phyloP scores from a whole-genome alignment of 108 stramenopile species.

The Poteriospumella lacustris region DNA sequence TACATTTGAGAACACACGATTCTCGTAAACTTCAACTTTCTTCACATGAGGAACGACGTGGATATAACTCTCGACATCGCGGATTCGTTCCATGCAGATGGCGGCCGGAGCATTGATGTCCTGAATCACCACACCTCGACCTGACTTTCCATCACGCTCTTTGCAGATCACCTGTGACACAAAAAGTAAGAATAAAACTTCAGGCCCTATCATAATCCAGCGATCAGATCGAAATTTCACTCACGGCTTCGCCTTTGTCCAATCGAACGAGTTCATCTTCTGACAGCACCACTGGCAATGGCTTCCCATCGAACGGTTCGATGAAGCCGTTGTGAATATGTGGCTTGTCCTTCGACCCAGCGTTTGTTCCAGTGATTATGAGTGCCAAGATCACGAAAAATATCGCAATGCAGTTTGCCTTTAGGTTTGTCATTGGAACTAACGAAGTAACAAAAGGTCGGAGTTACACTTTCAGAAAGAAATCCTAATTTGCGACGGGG shows the following conservation, averaged over 20 bases:
- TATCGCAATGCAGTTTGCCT: no score
- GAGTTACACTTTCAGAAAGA: no score
- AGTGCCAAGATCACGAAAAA: background rate
- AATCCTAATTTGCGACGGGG: no score
- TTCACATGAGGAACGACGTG: conserved; percentile 8
- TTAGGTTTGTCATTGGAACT: no score
- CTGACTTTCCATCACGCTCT: background rate
- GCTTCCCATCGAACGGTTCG: conserved; percentile 5
- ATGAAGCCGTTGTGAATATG: background rate
- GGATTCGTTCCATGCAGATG: background rate
- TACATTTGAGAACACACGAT: background rate
- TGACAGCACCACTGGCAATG: background rate
- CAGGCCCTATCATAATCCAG: background rate
- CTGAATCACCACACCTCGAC: conserved; percentile 16
- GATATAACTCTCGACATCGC: background rate
- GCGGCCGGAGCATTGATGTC: background rate
- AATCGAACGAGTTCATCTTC: background rate
- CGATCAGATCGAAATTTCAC: background rate
- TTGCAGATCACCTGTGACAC: background rate
- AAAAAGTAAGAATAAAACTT: background rate
- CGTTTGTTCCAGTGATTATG: background rate
- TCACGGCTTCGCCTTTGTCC: background rate
- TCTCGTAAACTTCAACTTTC: background rate
- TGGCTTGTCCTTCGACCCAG: background rate
- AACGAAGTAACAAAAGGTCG: no score